Evolutionary conservation across 495 filamentous ascomycete genomes (phyloP), one percentile per base, ranked within the genome.

Genomic region (Cercophora scortea): DNA sequence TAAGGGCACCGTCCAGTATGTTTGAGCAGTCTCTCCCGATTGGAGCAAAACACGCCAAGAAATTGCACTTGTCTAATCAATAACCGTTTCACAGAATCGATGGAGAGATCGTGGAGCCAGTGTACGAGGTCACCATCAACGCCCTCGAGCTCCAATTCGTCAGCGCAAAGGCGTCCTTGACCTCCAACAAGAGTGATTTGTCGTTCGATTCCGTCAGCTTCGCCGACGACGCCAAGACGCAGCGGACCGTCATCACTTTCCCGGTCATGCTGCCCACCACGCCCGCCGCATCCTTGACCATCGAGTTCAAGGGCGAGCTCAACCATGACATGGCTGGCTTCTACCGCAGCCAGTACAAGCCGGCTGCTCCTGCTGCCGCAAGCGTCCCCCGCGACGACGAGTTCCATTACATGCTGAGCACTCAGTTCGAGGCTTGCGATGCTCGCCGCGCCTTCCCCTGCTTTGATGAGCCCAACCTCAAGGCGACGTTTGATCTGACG

Each of bases 291-390:
- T 61, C 79, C 4, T 70, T 96, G 35, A 74, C 75, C 15, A 81
- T 97, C 64, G 77, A 84, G 12, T 98, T 95, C 68, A 78, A 83
- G 17, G 93, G 93, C 36, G 84, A 75, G 34, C 86, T 97, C 71
- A 98, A 96, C 75, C 88, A 91, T 62, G 83, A 87, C 56, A 95
- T 97, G 90, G 86, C 88, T 39, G 93, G 93, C 18, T 97, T 98
- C 75, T 96, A 96, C 68, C 86, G 93, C 52, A 90, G 87, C 52
- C 89, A 89, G 71, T 98, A 96, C 66, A 95, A 89, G 74, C 87
- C 93, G 8, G 72, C 77, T 15, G 86, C 76, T 13, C 69, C 84
- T 11, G 77, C 87, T 0, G 77, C 83, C 32, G 67, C 79, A 13
- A 87, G 87, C 32, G 89, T 90, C 1, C 84, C 89, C 12, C 84